phyloP scores from a whole-genome alignment of 1,139 yeast species.

The Zygoascus meyerae region DNA sequence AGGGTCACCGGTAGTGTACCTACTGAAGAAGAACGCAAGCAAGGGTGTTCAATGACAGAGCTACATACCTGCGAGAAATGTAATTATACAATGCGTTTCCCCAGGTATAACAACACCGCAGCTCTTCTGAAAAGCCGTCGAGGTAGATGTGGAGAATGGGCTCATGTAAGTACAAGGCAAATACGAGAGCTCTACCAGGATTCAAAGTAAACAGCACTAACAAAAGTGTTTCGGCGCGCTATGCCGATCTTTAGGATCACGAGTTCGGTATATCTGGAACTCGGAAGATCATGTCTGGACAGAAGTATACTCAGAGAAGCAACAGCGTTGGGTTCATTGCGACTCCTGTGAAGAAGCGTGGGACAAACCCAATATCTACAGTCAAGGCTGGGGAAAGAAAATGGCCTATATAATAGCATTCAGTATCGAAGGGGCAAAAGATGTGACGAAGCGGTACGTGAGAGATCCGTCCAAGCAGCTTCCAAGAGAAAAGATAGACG shows the following conservation, averaged over 20 bases:
- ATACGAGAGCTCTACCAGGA: not conserved
- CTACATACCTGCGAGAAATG: constrained; percentile 57
- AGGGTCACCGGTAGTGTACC: constrained; percentile 27
- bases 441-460: constrained; percentile 67
- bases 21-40: constrained; percentile 37
- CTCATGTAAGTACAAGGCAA: constrained; percentile 40
- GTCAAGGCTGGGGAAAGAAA: constrained; percentile 84
- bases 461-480: constrained; percentile 46
- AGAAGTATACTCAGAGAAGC: constrained; percentile 63
- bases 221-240: constrained; percentile 57
- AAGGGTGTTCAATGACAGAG: constrained; percentile 54
- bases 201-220: not conserved
- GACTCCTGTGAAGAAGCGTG: constrained; percentile 85
- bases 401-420: constrained; percentile 85
- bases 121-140: constrained; percentile 53
- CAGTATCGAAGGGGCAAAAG: constrained; percentile 51
- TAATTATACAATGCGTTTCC: constrained; percentile 47
- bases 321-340: constrained; percentile 71
- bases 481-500: constrained; percentile 45
- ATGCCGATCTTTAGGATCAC: constrained; percentile 58
- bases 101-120: constrained; percentile 67
- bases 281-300: constrained; percentile 94
- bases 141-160: constrained; percentile 98
- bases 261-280: constrained; percentile 75
- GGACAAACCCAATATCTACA: constrained; percentile 74